Conservation (phyloP, 1,139 yeast species). For the Hyphopichia khmerensis region DNA sequence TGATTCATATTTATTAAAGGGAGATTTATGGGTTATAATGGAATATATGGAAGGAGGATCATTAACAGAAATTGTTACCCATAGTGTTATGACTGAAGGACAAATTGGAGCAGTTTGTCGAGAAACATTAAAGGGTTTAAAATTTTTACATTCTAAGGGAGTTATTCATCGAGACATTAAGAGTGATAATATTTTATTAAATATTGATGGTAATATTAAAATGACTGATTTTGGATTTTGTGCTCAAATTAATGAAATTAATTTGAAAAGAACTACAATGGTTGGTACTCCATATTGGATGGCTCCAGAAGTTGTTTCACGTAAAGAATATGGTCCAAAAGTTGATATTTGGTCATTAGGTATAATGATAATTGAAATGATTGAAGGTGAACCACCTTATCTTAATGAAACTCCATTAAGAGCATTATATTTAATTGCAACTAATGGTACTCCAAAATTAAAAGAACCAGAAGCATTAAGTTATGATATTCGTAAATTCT, state of each 20-base stretch:
- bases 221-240: slow-evolving; percentile 90
- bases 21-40: slow-evolving; percentile 94
- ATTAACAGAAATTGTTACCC: slow-evolving; percentile 91
- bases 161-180: slow-evolving; percentile 96
- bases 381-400: slow-evolving; percentile 98
- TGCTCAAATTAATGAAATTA: slow-evolving; percentile 89
- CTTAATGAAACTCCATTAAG: slow-evolving; percentile 90
- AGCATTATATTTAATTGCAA: slow-evolving; percentile 89
- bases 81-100: slow-evolving; percentile 94
- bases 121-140: slow-evolving; percentile 82
- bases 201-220: slow-evolving; percentile 84
- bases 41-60: slow-evolving; percentile 99
- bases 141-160: slow-evolving; percentile 87
- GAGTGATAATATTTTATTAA: slow-evolving; percentile 84
- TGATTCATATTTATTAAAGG: slow-evolving; percentile 73
- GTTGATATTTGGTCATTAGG: slow-evolving; percentile 98
- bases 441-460: slow-evolving; percentile 91
- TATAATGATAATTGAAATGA: slow-evolving; percentile 97
- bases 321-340: slow-evolving; percentile 95
- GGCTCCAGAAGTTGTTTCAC: slow-evolving; percentile 97
- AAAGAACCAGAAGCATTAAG: slow-evolving; percentile 86
- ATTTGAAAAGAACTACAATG: slow-evolving; percentile 90
- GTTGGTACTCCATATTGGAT: slow-evolving; percentile 99
- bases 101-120: slow-evolving; percentile 96
- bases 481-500: slow-evolving; percentile 61